These are phyloP conservation scores for Phytophthora pseudosyringae DNA, from an alignment of 352 stramenopile genomes.

Conservation along the genomic window DNA sequence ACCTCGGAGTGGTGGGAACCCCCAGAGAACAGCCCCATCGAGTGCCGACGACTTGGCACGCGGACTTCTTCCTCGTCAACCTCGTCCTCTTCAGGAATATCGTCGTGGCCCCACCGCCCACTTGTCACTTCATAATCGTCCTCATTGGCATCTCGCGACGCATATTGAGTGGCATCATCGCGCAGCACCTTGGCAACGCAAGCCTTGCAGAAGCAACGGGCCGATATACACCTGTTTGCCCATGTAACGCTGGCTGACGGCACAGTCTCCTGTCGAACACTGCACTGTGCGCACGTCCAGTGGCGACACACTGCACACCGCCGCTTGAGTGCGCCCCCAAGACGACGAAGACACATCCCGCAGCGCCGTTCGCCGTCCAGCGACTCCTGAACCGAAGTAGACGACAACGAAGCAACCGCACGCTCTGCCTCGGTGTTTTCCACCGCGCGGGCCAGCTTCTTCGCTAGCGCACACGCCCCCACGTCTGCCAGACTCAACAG, in stretches of 20 bases:
- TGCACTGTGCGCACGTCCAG: constrained; percentile 49
- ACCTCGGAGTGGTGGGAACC: constrained; percentile 31
- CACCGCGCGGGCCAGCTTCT: constrained; percentile 66
- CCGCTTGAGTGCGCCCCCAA: constrained; percentile 42
- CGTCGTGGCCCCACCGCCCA: constrained; percentile 47
- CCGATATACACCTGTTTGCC: constrained; percentile 11
- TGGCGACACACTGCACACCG: constrained; percentile 57
- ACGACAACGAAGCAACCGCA: constrained; percentile 37
- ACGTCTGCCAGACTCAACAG: constrained; percentile 51
- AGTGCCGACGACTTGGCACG: constrained; percentile 27
- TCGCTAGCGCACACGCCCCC: constrained; percentile 54
- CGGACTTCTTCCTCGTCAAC: constrained; percentile 29
- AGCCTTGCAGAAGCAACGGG: constrained; percentile 67
- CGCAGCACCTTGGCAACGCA: constrained; percentile 60
- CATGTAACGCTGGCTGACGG: constrained; percentile 20
- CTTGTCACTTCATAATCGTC: constrained; percentile 23
- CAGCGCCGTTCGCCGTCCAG: constrained; percentile 48
- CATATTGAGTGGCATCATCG: constrained; percentile 59
- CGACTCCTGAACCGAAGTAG: constrained; percentile 40
- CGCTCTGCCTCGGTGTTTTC: constrained; percentile 36
- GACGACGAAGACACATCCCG: constrained; percentile 53
- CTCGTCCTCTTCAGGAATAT: constrained; percentile 42
- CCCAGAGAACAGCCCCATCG: constrained; percentile 32
- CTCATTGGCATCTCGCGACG: constrained; percentile 45
- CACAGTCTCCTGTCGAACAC: constrained; percentile 55